Evolutionary conservation across 345 rosid genomes (phyloP), one percentile per base, ranked within the genome.

Genomic region (Eucalyptus decipiens): DNA sequence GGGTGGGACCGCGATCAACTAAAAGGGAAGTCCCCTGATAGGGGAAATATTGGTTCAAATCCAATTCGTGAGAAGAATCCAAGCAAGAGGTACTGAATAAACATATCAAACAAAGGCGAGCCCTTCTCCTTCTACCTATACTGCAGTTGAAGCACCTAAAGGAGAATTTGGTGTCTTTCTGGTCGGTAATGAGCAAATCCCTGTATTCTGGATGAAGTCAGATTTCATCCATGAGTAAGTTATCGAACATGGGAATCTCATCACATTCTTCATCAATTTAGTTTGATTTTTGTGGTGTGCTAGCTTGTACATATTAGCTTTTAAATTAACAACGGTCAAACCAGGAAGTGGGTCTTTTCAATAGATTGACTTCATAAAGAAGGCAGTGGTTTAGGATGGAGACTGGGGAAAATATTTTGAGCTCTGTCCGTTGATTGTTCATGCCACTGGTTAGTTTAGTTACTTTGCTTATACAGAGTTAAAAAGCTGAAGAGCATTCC

Each of bases 181-280:
- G n/a, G n/a, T n/a, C n/a, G n/a, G n/a, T n/a, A n/a, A n/a, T n/a
- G n/a, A 91, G 91, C 93, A 62, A 98, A 98, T 89, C 97, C 98
- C 23, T 93, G 95, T 4, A 90, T 94, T 69, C 88, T 96, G 86
- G 97, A 97, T 87, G 99, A 95, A 89, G 94, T 93, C 86, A 92
- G 97, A 86, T 95, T 97, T 88, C 99, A 96, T 91, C 97, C 99
- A 9, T 95, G 97, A 91, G 97, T 97, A 76, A 96, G 99, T 18
- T 97, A 93, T 91, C 94, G 96, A 86, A 97, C 97, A 34, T 97
- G 99, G 99, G 98, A 97, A 87, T 95, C 99, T 76, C 95, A 94
- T 93, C 99, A 95, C 89, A 89, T 96, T 89, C 93, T 98, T 86
- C 85, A 11, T 11, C 85, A 40, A 40, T 76, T 42, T 37, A 30